These are phyloP conservation scores for Sugiyamaella americana DNA, from an alignment of 805 yeast species.

Conservation along the genomic window DNA sequence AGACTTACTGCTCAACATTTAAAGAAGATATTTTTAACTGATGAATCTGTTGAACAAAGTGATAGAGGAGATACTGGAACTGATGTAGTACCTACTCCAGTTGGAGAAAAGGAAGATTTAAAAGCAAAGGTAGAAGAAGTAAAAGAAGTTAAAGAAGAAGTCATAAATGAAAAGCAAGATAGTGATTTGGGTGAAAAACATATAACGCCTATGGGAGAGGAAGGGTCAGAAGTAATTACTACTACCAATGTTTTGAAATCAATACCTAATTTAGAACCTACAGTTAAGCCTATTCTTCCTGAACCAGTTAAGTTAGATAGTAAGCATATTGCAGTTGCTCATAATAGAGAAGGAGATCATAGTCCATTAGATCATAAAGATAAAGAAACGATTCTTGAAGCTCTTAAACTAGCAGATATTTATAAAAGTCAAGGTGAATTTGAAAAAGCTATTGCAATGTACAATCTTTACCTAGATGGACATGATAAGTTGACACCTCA, in stretches of 20 bases:
- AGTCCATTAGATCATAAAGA: not conserved
- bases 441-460: not conserved
- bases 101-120: constrained; percentile 1
- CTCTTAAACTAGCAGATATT: not conserved
- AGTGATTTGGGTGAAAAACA: too few relatives aligned
- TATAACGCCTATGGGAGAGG: not conserved
- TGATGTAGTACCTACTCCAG: constrained; percentile 1
- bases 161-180: not conserved
- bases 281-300: too few relatives aligned
- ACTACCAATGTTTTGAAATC: not conserved
- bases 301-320: not conserved
- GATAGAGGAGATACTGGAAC: constrained; percentile 10
- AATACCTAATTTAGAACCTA: not conserved
- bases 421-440: not conserved
- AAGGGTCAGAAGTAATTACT: not conserved
- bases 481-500: not conserved
- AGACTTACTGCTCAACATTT: constrained; percentile 84
- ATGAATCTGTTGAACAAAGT: constrained; percentile 32
- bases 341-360: not conserved
- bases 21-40: constrained; percentile 58
- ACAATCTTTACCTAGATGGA: not conserved
- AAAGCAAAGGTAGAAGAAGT: constrained; percentile 2
- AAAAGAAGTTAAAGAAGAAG: not conserved
- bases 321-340: not conserved
- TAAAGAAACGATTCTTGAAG: not conserved